These are phyloP conservation scores for Avena eriantha DNA, from an alignment of 176 grass and related monocot genomes.

Conservation along the genomic window DNA sequence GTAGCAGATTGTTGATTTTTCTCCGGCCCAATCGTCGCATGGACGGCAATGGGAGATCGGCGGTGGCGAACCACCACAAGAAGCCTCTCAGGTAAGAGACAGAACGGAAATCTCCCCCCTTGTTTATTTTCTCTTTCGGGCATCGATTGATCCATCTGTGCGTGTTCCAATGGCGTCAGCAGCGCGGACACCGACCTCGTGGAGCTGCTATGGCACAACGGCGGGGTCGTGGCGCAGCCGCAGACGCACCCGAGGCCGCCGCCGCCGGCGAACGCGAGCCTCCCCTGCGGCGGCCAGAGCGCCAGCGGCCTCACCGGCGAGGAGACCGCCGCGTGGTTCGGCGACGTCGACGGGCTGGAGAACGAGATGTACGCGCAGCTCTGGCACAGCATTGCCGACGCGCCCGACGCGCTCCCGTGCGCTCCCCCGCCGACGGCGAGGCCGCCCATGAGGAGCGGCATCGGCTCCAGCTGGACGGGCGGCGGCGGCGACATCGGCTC, in stretches of 20 bases:
- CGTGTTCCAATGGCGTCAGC: constrained; percentile 34
- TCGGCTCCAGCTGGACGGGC: constrained; percentile 44
- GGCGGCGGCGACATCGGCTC: constrained; percentile 51
- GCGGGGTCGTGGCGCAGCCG: constrained; percentile 65
- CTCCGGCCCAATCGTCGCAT: constrained; percentile 31
- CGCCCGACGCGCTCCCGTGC: constrained; percentile 12
- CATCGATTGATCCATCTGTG: constrained; percentile 15
- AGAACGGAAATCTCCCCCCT: background rate
- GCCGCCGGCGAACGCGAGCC: background rate
- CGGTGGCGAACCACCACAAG: constrained; percentile 23
- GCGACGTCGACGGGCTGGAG: constrained; percentile 69
- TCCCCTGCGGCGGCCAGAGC: constrained; percentile 36
- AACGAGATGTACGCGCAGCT: constrained; percentile 86
- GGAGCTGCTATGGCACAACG: constrained; percentile 92
- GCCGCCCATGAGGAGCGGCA: constrained; percentile 45
- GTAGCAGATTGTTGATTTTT: background rate
- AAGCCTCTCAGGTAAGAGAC: constrained; percentile 46
- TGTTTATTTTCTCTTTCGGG: background rate
- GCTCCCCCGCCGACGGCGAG: background rate
- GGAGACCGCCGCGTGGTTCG: constrained; percentile 79
- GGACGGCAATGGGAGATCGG: constrained; percentile 50
- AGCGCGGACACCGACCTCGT: constrained; percentile 68
- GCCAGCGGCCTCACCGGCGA: constrained; percentile 57
- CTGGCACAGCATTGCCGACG: constrained; percentile 61
- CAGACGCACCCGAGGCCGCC: constrained; percentile 56